These are phyloP conservation scores for Leucosporidium yakuticum DNA, from an alignment of 768 basidiomycete genomes.

Conservation along the genomic window DNA sequence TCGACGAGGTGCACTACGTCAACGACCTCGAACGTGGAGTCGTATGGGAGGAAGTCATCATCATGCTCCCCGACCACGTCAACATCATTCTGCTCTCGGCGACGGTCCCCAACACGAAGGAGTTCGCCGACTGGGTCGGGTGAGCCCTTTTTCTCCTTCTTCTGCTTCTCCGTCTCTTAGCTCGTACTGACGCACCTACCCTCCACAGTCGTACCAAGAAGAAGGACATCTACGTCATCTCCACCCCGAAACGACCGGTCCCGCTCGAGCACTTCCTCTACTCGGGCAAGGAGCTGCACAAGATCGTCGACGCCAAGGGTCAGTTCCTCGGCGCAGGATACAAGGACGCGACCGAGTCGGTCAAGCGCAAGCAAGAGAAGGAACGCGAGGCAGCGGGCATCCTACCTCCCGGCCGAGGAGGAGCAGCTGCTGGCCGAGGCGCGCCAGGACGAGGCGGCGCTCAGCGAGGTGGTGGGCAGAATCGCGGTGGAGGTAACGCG, in stretches of 20 bases:
- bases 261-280: slow-evolving; percentile 96
- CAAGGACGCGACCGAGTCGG: slow-evolving; percentile 79
- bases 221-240: slow-evolving; percentile 98
- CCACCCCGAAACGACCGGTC: slow-evolving; percentile 89
- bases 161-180: background rate
- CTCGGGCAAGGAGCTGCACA: slow-evolving; percentile 84
- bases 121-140: slow-evolving; percentile 99
- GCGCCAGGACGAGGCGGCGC: slow-evolving; percentile 49
- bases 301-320: slow-evolving; percentile 79
- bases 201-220: slow-evolving; percentile 85
- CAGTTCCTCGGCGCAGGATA: slow-evolving; percentile 70
- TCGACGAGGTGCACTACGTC: slow-evolving; percentile 99
- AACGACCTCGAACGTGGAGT: slow-evolving; percentile 99
- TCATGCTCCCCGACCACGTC: slow-evolving; percentile 98
- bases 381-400: slow-evolving; percentile 93
- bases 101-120: slow-evolving; percentile 94
- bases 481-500: slow-evolving; percentile 39
- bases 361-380: slow-evolving; percentile 92
- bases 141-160: slow-evolving; percentile 46
- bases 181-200: background rate
- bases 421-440: slow-evolving; percentile 41
- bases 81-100: slow-evolving; percentile 95
- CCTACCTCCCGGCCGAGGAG: slow-evolving; percentile 56
- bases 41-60: slow-evolving; percentile 99
- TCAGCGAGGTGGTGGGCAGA: slow-evolving; percentile 8